Conservation (phyloP, 768 basidiomycete species). For the Boletus bicolor region DNA sequence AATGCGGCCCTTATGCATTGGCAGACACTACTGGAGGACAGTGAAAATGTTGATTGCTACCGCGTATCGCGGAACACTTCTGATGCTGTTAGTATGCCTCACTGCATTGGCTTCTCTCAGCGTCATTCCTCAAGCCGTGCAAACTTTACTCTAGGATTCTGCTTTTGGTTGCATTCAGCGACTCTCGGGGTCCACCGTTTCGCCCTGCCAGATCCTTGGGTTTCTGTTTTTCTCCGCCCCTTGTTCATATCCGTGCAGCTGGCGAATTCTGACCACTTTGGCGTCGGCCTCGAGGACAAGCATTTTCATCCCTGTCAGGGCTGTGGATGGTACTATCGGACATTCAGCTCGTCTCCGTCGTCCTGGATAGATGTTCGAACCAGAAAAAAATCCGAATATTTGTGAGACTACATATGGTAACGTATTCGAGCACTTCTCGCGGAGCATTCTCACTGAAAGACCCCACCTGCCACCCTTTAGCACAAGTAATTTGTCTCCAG, state of each 20-base stretch:
- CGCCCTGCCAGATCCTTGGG: not conserved
- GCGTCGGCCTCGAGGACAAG: conserved; percentile 6
- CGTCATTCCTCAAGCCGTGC: not conserved
- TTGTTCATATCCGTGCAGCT: conserved; percentile 8
- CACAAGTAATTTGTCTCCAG: not conserved
- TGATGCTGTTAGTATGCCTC: conserved; percentile 11
- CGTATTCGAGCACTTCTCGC: conserved; percentile 1
- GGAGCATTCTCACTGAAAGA: conserved; percentile 8
- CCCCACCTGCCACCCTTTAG: not conserved
- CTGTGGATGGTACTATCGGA: conserved; percentile 3
- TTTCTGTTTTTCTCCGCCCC: not conserved
- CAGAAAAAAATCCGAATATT: not conserved
- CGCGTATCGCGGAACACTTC: conserved; percentile 9
- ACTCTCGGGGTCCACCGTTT: not conserved
- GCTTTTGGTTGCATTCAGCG: not conserved
- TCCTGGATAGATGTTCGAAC: not conserved
- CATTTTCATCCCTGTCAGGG: conserved; percentile 2
- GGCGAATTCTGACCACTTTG: conserved; percentile 2
- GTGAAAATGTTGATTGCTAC: not conserved
- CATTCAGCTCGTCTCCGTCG: not conserved
- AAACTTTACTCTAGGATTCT: not conserved
- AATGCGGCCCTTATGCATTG: not conserved
- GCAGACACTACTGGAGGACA: not conserved
- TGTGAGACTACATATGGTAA: not conserved
- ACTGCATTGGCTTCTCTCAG: not conserved